These are phyloP conservation scores for Monosporascus ibericus DNA, from an alignment of 2,329 filamentous ascomycete species.

Conservation along the genomic window DNA sequence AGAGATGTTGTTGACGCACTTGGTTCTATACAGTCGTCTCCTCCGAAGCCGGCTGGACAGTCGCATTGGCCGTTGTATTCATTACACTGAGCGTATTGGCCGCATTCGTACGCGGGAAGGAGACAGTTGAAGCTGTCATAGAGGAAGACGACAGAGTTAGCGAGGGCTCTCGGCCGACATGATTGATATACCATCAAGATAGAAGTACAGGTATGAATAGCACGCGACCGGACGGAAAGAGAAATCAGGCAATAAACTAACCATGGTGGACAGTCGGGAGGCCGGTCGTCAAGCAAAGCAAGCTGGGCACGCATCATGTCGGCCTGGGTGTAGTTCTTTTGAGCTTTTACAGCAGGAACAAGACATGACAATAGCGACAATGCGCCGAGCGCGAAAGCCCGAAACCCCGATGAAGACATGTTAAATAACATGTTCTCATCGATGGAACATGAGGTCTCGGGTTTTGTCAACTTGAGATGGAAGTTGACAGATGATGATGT, in stretches of 20 bases:
- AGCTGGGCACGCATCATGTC: slow-evolving; percentile 61
- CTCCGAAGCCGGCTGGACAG: slow-evolving; percentile 88
- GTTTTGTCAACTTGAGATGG: too few species aligned
- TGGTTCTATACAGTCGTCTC: slow-evolving; percentile 86
- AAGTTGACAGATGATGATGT: too few species aligned
- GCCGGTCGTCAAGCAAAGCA: slow-evolving; percentile 65
- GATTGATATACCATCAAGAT: background rate
- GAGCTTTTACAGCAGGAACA: slow-evolving; percentile 21
- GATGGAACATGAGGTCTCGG: background rate
- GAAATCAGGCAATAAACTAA: slow-evolving; percentile 28
- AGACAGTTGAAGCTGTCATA: slow-evolving; percentile 88
- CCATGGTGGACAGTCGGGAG: slow-evolving; percentile 75
- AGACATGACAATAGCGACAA: slow-evolving; percentile 18
- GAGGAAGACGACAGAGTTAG: slow-evolving; percentile 14
- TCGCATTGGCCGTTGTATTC: slow-evolving; percentile 86
- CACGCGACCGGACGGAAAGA: slow-evolving; percentile 29
- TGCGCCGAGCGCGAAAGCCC: slow-evolving; percentile 16
- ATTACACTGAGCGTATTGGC: slow-evolving; percentile 86
- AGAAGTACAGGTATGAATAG: slow-evolving; percentile 25
- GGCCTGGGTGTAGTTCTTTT: slow-evolving; percentile 52
- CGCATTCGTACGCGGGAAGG: slow-evolving; percentile 82
- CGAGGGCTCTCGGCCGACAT: slow-evolving; percentile 9
- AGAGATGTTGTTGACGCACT: slow-evolving; percentile 35
- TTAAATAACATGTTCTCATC: slow-evolving; percentile 4
- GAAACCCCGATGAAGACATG: slow-evolving; percentile 19